A percentile compares a stretch with the other conserved stretches of the same genome.
phyloP scores from a whole-genome alignment of 345 rosid genomes.

The Bruguiera sexangula region DNA sequence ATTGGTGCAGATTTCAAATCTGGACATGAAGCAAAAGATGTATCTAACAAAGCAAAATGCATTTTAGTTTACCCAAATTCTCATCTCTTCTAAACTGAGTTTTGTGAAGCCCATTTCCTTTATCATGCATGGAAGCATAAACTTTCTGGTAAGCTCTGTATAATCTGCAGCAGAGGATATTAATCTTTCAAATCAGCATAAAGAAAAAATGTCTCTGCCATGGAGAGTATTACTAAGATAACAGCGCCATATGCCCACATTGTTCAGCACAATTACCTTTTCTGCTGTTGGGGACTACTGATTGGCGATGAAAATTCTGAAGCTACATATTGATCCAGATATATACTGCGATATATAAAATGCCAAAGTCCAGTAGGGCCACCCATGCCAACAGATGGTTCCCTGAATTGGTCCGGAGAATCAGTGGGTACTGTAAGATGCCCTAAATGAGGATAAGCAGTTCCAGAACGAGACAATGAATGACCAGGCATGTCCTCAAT shows the following conservation, averaged over 20 bases:
- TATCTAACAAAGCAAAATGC: background rate
- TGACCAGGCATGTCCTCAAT: constrained; percentile 81
- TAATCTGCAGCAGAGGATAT: constrained; percentile 50
- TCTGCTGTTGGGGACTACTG: constrained; percentile 64
- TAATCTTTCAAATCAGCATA: constrained; percentile 8
- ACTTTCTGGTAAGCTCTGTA: constrained; percentile 94
- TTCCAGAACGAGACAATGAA: constrained; percentile 49
- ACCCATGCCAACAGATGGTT: constrained; percentile 64
- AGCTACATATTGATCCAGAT: constrained; percentile 86
- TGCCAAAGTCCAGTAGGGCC: constrained; percentile 98
- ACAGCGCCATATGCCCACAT: background rate
- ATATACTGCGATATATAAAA: constrained; percentile 93
- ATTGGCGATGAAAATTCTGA: constrained; percentile 90
- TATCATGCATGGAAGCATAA: constrained; percentile 82
- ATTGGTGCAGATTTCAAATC: background rate
- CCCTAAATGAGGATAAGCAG: constrained; percentile 42
- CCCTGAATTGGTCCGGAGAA: constrained; percentile 47
- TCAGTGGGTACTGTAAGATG: constrained; percentile 40
- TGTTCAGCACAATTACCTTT: constrained; percentile 50
- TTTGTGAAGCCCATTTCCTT: constrained; percentile 81
- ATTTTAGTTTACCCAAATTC: constrained; percentile 51
- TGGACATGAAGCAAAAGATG: background rate
- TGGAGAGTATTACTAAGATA: background rate
- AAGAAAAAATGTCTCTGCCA: constrained; percentile 7
- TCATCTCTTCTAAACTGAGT: constrained; percentile 98